A percentile compares a stretch with the other conserved stretches of the same genome.
phyloP scores from a whole-genome alignment of 1,139 yeast species.

The Yamadazyma taylorii region DNA sequence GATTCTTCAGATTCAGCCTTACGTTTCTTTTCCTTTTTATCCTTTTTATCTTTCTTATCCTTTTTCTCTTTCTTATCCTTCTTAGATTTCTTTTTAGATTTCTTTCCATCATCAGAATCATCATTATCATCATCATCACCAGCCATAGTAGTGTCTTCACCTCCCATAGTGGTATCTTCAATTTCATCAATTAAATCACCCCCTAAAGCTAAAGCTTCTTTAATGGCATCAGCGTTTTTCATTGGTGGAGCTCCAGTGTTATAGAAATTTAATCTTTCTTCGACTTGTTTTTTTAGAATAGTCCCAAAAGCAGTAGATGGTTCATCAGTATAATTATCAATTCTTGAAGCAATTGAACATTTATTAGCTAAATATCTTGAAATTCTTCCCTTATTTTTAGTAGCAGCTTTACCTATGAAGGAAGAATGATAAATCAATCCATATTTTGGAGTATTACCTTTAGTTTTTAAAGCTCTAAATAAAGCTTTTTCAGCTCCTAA shows the following conservation, averaged over 20 bases:
- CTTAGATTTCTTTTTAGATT: slow-evolving; percentile 57
- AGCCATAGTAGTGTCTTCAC: slow-evolving; percentile 21
- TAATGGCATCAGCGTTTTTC: slow-evolving; percentile 93
- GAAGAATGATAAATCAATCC: slow-evolving; percentile 98
- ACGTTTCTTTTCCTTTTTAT: slow-evolving; percentile 52
- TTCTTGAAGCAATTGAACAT: slow-evolving; percentile 98
- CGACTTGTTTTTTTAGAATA: slow-evolving; percentile 92
- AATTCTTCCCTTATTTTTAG: slow-evolving; percentile 97
- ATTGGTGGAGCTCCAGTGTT: slow-evolving; percentile 96
- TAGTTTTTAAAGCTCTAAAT: slow-evolving; percentile 96
- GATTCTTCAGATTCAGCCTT: slow-evolving; percentile 51
- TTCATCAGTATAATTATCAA: slow-evolving; percentile 90
- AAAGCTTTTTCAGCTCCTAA: slow-evolving; percentile 99
- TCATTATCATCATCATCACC: slow-evolving; percentile 32
- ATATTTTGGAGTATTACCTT: slow-evolving; percentile 97
- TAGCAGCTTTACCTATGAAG: slow-evolving; percentile 94
- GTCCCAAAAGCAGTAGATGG: slow-evolving; percentile 86
- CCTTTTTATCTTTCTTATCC: slow-evolving; percentile 56
- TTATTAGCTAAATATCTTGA: slow-evolving; percentile 98
- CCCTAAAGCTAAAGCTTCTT: slow-evolving; percentile 77
- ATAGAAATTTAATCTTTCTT: slow-evolving; percentile 93
- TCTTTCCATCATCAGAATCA: slow-evolving; percentile 37
- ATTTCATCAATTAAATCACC: slow-evolving; percentile 42
- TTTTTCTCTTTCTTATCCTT: slow-evolving; percentile 55
- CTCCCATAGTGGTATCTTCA: slow-evolving; percentile 14